These are phyloP conservation scores for Rhizophagus clarus DNA, from an alignment of 192 early-diverging fungal species.

Conservation along the genomic window DNA sequence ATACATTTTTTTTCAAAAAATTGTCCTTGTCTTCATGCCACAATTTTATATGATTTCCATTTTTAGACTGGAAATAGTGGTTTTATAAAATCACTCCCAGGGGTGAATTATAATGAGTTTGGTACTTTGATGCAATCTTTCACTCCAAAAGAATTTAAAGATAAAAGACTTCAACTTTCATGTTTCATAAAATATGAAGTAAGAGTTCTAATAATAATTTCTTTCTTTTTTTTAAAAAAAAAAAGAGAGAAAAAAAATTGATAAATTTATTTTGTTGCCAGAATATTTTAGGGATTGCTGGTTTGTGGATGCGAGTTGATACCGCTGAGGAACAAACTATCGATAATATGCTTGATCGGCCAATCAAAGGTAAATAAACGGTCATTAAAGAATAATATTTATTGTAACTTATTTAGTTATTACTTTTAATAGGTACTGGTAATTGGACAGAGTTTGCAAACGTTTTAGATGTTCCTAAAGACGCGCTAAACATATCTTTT, in stretches of 20 bases:
- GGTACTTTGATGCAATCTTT: not conserved
- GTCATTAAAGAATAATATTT: no score
- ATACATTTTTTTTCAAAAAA: not conserved
- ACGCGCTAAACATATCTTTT: not conserved
- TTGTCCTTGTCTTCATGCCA: not conserved
- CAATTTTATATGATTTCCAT: not conserved
- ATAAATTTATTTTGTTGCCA: not conserved
- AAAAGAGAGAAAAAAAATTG: no score
- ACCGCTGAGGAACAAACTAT: not conserved
- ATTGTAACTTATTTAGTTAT: not conserved
- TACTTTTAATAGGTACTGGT: not conserved
- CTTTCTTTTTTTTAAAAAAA: no score
- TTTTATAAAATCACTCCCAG: not conserved
- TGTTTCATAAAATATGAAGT: not conserved
- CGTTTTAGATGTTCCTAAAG: not conserved
- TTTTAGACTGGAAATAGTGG: slow-evolving; percentile 6
- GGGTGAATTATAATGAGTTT: not conserved
- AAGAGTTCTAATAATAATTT: not conserved
- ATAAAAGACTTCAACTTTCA: not conserved
- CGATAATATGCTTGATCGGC: not conserved
- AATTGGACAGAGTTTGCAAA: not conserved
- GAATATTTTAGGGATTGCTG: not conserved
- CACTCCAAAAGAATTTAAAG: not conserved
- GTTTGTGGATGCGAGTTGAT: slow-evolving; percentile 18
- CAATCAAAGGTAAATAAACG: not conserved